phyloP scores from a whole-genome alignment of 768 basidiomycete genomes.

The Boletus pseudo-olivaceus region DNA sequence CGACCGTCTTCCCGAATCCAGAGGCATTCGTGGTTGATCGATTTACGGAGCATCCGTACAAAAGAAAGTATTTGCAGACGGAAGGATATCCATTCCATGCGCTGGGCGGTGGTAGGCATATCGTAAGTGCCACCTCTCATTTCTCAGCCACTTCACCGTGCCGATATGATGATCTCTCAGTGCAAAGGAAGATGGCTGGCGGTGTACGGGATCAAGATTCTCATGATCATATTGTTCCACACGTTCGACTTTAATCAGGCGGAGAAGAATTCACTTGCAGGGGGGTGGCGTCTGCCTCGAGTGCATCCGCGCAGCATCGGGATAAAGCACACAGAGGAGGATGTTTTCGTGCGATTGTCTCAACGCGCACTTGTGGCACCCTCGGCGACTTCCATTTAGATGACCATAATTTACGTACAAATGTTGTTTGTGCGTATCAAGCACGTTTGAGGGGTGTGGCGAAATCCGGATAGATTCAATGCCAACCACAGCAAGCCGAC shows the following conservation, averaged over 20 bases:
- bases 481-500: too few relatives aligned
- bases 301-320: conserved; percentile 14
- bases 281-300: conserved; percentile 8
- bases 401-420: neutral
- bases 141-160: neutral
- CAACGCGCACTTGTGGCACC: neutral
- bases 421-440: neutral
- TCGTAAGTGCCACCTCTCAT: conserved; percentile 4
- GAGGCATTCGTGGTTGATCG: conserved; percentile 18
- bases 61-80: conserved; percentile 12
- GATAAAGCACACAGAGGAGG: conserved; percentile 17
- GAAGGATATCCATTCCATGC: conserved; percentile 10
- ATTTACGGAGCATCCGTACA: conserved; percentile 15
- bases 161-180: neutral
- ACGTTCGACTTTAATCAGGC: conserved; percentile 12
- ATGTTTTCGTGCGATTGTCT: conserved; percentile 8
- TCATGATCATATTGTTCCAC: conserved; percentile 15
- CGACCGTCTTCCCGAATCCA: conserved; percentile 7
- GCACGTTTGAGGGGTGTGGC: too few relatives aligned
- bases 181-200: conserved; percentile 27
- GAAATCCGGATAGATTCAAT: too few relatives aligned
- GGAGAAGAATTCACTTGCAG: neutral
- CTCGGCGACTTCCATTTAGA: neutral
- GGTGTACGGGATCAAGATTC: conserved; percentile 20
- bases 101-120: conserved; percentile 17